Conservation (phyloP, 176 grass and related monocot species). For the Tuctoria greenei region DNA sequence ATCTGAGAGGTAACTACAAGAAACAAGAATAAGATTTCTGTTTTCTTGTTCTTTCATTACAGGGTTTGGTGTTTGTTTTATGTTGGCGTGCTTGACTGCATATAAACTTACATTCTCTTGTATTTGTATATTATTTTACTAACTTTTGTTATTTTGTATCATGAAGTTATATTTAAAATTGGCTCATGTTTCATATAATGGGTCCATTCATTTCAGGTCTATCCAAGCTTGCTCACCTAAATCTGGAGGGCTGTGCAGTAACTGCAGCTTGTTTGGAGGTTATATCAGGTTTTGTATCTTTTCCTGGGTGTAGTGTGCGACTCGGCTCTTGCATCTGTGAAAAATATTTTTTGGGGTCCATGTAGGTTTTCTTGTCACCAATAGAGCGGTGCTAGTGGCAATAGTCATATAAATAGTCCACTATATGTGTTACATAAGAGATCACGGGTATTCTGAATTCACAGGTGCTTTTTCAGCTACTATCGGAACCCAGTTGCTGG, state of each 20-base stretch:
- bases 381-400: neutral
- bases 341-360: slow-evolving; percentile 7
- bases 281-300: slow-evolving; percentile 72
- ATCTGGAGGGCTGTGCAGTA: slow-evolving; percentile 77
- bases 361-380: neutral
- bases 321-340: neutral
- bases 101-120: neutral
- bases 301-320: neutral
- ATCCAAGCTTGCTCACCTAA: slow-evolving; percentile 67
- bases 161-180: slow-evolving; percentile 6
- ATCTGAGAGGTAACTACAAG: slow-evolving; percentile 67
- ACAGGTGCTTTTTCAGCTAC: slow-evolving; percentile 21
- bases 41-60: neutral
- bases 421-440: neutral
- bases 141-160: slow-evolving; percentile 18
- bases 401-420: neutral
- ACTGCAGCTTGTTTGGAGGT: slow-evolving; percentile 85
- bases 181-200: neutral
- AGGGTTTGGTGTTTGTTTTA: slow-evolving; percentile 28
- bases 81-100: neutral
- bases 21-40: slow-evolving; percentile 26
- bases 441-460: slow-evolving; percentile 2
- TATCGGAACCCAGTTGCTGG: neutral
- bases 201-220: slow-evolving; percentile 53
- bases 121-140: neutral